Evolutionary conservation across 176 grass and related monocot genomes (phyloP), one percentile per base, ranked within the genome.

Genomic region (Bonia amplexicaulis): DNA sequence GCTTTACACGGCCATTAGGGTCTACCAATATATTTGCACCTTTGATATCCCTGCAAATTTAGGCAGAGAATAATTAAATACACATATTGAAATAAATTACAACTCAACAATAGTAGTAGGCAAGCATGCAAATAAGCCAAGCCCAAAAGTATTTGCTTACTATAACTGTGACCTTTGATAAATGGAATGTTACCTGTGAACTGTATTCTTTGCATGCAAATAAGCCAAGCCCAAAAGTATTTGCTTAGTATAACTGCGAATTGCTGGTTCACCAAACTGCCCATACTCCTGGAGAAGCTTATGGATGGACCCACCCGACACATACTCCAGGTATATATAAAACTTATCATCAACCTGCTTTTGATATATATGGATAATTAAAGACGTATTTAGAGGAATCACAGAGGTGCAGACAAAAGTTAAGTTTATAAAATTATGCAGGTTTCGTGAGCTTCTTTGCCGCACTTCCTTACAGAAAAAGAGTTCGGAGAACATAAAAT

Each of bases 21-120:
- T 99, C 96, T 31, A 99, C 93, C 78, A 99, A 87, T 94, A 99
- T 96, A 86, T 96, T 99, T 92, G 96, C 93, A 47, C 96, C 96
- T 96, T 99, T 99, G 77, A 99, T 99, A 76, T 99, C 96, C 71
- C 96, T 99, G 85, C 67, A 85, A 87, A 80, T 86, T 67, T 41
- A 80, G 48, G 3, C 70, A 75, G 67, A 82, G 19, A 40, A 55
- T 90, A 81, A 78, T 69, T 45, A 87, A 42, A 82, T 85, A 63
- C 66, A 84, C 39, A 80, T 55, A 84, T 48, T 41, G 82, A 87
- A 79, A 57, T 22, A 86, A 64, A 78, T 22, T 77, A 70, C 60
- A 66, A 58, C 25, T 60, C 16, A 40, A 19, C 22, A 77, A 77
- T 27, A 63, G 59, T 27, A 62, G 59, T 61, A 62, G 23, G n/a